Evolutionary conservation across 139 green algal genomes (phyloP).

Genomic region (Closterium sp.): DNA sequence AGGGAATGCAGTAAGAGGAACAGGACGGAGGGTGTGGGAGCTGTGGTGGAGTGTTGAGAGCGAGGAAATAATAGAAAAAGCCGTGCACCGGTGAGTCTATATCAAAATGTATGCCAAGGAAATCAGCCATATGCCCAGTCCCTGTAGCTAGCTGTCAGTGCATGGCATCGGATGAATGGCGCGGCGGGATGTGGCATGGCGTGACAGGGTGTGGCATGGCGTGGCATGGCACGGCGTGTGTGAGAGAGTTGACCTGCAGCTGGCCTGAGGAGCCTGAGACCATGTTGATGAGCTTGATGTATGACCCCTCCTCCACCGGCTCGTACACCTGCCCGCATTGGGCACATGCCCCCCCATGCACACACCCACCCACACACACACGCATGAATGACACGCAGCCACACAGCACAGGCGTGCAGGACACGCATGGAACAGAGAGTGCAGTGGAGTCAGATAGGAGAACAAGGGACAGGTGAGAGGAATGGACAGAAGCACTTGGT

Average conservation of each 20-base stretch:
- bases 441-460: background rate
- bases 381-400: too few relatives aligned
- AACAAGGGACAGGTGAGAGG: background rate
- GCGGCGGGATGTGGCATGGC: background rate
- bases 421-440: background rate
- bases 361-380: background rate
- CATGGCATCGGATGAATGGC: too few relatives aligned
- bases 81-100: too few relatives aligned
- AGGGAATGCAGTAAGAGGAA: background rate
- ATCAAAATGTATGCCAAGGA: too few relatives aligned
- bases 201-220: background rate
- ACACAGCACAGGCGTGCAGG: background rate
- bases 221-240: background rate
- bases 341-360: background rate
- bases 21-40: background rate
- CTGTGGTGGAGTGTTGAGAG: background rate
- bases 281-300: slow-evolving; percentile 99
- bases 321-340: slow-evolving; percentile 74
- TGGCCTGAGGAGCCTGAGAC: background rate
- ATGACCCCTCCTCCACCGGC: slow-evolving; percentile 71
- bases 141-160: too few relatives aligned
- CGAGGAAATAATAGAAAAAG: background rate
- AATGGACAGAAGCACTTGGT: too few relatives aligned
- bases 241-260: slow-evolving; percentile 21
- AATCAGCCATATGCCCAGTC: too few relatives aligned